Conservation (phyloP, 139 green algal genomes). For the Ettlia oleoabundans region DNA sequence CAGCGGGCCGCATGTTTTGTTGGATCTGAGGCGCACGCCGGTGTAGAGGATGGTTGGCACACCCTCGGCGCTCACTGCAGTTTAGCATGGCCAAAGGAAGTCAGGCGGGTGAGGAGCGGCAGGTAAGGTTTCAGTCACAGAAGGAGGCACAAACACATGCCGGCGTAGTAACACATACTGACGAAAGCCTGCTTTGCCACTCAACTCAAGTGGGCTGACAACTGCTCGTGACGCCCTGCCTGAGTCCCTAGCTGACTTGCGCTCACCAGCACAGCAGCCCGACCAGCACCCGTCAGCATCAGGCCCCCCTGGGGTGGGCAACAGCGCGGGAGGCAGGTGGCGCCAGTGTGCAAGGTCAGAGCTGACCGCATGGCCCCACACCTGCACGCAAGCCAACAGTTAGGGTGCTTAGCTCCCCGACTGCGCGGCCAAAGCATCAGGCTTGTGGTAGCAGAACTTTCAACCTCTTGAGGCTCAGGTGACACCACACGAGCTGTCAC, state of each 20-base stretch:
- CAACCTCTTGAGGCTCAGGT: too few relatives aligned
- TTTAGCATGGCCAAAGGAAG: background rate
- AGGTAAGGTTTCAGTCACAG: too few relatives aligned
- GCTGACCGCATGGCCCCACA: conserved; percentile 83
- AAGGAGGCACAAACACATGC: too few relatives aligned
- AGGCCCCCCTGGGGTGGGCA: conserved; percentile 65
- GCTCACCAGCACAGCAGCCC: conserved; percentile 67
- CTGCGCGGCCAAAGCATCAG: background rate
- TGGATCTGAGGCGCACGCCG: conserved; percentile 75
- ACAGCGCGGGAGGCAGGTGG: conserved; percentile 74
- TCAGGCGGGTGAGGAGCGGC: background rate
- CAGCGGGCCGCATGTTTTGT: conserved; percentile 43
- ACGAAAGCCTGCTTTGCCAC: too few relatives aligned
- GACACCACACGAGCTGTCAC: too few relatives aligned
- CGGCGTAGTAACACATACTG: too few relatives aligned
- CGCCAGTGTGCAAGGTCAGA: conserved; percentile 78
- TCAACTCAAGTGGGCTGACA: too few relatives aligned
- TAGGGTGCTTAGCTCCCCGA: background rate
- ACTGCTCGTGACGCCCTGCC: background rate
- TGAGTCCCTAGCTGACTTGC: background rate
- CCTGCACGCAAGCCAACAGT: conserved; percentile 8
- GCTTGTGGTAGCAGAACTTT: too few relatives aligned
- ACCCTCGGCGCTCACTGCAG: conserved; percentile 42
- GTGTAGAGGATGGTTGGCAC: conserved; percentile 78
- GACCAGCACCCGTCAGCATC: conserved; percentile 90